Conservation (phyloP, 176 grass and related monocot species). For the Musa beccarii region DNA sequence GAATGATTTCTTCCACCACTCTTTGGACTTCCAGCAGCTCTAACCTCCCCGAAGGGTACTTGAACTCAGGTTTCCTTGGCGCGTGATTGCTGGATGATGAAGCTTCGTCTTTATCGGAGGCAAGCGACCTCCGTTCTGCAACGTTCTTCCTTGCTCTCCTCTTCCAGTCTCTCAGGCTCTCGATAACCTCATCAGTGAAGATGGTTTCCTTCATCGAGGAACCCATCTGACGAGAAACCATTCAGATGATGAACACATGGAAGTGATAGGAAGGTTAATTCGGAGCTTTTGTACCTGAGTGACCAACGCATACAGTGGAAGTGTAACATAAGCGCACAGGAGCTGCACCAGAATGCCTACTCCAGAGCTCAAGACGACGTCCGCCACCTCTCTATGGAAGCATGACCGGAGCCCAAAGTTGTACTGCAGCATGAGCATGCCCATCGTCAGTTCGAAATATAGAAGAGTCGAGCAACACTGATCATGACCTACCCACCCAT, state of each 20-base stretch:
- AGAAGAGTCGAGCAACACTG: background rate
- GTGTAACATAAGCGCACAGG: slow-evolving; percentile 15
- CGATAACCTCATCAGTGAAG: slow-evolving; percentile 2
- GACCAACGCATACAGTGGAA: slow-evolving; percentile 8
- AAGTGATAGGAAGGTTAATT: too few relatives aligned
- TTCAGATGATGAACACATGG: too few relatives aligned
- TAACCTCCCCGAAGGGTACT: slow-evolving; percentile 6
- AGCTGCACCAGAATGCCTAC: background rate
- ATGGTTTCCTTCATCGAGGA: background rate
- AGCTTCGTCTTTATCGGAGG: background rate
- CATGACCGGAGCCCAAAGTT: slow-evolving; percentile 5
- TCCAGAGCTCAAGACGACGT: slow-evolving; percentile 1
- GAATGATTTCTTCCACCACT: slow-evolving; percentile 16
- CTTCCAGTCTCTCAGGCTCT: background rate
- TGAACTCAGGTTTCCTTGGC: background rate
- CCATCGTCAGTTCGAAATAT: background rate
- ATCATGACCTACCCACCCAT: background rate
- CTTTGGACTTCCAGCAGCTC: slow-evolving; percentile 17
- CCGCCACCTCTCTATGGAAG: background rate
- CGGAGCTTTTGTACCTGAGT: background rate
- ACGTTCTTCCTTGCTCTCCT: background rate
- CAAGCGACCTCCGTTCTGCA: background rate
- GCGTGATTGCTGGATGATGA: background rate
- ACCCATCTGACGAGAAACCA: too few relatives aligned
- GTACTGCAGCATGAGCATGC: slow-evolving; percentile 8